Percentiles rank a stretch among this genome's conserved stretches.
Conservation (phyloP, 108 stramenopile species). For the Cyclotella choctawhatcheeana region DNA sequence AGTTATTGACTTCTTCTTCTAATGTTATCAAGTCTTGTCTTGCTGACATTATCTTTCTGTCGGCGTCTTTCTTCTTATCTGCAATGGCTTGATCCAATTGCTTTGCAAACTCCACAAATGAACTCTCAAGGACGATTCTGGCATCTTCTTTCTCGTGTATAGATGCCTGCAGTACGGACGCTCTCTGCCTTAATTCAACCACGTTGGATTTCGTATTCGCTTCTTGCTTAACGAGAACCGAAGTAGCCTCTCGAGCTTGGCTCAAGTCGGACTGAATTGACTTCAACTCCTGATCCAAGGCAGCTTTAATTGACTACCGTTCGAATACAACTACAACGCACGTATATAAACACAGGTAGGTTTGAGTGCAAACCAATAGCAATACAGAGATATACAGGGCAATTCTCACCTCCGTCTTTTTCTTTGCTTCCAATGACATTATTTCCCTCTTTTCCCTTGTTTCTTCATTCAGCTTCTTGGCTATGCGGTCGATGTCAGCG, state of each 20-base stretch:
- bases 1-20: conserved; percentile 16
- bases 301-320: conserved; percentile 8
- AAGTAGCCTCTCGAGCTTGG: neutral
- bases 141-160: neutral
- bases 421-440: conserved; percentile 2
- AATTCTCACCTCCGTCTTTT: conserved; percentile 12
- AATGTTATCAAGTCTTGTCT: conserved; percentile 5
- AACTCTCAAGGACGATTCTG: neutral
- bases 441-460: conserved; percentile 7
- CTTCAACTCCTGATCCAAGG: neutral
- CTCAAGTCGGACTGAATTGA: conserved; percentile 14
- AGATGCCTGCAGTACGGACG: neutral
- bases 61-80: conserved; percentile 18
- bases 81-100: conserved; percentile 12
- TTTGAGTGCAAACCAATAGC: neutral
- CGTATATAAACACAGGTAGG: too few relatives aligned
- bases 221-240: neutral
- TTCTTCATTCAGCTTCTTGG: conserved; percentile 31
- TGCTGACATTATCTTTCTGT: conserved; percentile 4
- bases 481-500: conserved; percentile 29
- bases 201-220: neutral
- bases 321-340: too few relatives aligned
- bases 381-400: neutral
- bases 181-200: neutral
- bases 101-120: neutral